Conservation (phyloP, 108 stramenopile species). For the Tribonema minus region DNA sequence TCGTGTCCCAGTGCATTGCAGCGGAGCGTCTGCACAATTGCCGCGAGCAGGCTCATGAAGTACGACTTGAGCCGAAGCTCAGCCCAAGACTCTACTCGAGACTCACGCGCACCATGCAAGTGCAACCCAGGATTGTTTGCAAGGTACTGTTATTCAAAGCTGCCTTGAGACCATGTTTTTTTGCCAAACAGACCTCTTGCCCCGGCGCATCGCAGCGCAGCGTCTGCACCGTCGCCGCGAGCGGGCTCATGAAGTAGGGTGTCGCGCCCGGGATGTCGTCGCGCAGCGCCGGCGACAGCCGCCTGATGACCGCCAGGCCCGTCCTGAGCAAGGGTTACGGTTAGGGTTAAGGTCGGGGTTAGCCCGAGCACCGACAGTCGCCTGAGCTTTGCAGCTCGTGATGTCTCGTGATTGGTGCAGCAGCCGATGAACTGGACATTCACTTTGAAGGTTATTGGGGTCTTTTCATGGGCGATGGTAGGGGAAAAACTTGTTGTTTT, state of each 20-base stretch:
- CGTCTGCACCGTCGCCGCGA: constrained; percentile 33
- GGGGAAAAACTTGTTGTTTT: no score
- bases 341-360: not conserved
- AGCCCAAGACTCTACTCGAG: no score
- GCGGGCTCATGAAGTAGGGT: constrained; percentile 34
- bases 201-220: constrained; percentile 21
- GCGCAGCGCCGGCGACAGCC: constrained; percentile 32
- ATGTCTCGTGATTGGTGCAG: not conserved
- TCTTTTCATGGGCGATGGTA: not conserved
- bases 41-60: constrained; percentile 23
- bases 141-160: no score
- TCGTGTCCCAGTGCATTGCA: constrained; percentile 1
- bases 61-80: no score
- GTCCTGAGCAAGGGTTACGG: not conserved
- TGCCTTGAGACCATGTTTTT: no score
- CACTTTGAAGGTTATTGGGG: not conserved
- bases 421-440: not conserved
- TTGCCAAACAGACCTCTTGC: no score
- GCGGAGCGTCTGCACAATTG: constrained; percentile 16
- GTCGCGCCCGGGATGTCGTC: constrained; percentile 26
- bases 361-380: no score
- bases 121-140: no score
- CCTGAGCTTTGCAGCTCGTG: no score
- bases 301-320: constrained; percentile 25
- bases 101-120: no score